Base-by-base conservation (phyloP, 441 rosid genomes). In the Erodium moschatum region DNA sequence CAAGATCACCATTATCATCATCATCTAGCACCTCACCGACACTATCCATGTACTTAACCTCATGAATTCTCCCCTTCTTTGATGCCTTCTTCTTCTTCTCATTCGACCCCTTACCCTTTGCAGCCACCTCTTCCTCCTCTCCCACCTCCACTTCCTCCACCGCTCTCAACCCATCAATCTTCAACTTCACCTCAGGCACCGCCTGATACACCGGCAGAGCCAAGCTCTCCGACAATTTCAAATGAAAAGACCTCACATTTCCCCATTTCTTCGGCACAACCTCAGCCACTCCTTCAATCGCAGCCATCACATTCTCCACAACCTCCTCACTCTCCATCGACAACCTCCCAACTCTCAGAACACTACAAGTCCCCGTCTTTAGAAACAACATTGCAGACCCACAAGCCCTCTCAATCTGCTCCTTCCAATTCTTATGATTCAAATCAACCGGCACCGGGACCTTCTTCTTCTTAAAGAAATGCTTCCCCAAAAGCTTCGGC, bases 401-500 rank as follows among this genome's bases (percentile, higher is more conserved):
- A 74, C 88, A 87, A 33, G 77, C 88, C 40, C 74, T 89, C 65
- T 85, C 87, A 56, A 93, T 77, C 85, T 91, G 98, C 83, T 93
- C 93, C 79, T 86, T 93, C 98, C 98, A 93, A 48, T 87, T 88
- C 75, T 76, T 82, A 38, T 93, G 96, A 75, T 74, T 85, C 86
- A 93, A 84, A 71, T 93, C 89, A 29, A 93, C 66, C n/a, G 82
- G 83, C 21, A 86, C 77, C 0, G 98, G 98, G 52, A 88, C 78
- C 91, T 85, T 93, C 44, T 85, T 93, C 73, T 79, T 86, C 78
- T 76, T 80, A 48, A 85, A 91, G 71, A 93, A 93, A 31, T 89
- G 89, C 84, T 87, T 93, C 77, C 97, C 98, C 58, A 93, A 66
- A 78, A 93, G 72, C 81, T 85, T 85, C 13, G 98, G 97, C 76